These are phyloP conservation scores for Tilletia walkeri DNA, from an alignment of 1,284 basidiomycete genomes.

Conservation along the genomic window DNA sequence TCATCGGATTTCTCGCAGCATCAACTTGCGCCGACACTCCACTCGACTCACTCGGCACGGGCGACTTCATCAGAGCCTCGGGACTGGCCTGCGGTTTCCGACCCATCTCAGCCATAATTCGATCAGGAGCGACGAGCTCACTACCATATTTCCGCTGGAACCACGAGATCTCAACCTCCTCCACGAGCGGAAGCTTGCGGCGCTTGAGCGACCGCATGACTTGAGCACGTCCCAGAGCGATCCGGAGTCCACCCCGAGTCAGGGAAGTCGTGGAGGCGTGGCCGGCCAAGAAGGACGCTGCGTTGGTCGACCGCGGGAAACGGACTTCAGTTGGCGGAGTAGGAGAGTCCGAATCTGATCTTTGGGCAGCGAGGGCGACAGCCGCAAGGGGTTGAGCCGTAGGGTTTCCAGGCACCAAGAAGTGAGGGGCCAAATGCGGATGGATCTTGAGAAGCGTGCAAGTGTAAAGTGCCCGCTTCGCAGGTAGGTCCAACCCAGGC, in stretches of 20 bases:
- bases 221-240: constrained; percentile 34
- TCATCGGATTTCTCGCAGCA: constrained; percentile 15
- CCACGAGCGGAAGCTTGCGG: constrained; percentile 25
- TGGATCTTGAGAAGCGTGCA: constrained; percentile 49
- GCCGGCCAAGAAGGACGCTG: constrained; percentile 20
- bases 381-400: constrained; percentile 11
- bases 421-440: constrained; percentile 31
- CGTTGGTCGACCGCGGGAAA: constrained; percentile 44
- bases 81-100: constrained; percentile 33
- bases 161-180: constrained; percentile 47
- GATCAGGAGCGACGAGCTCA: constrained; percentile 31
- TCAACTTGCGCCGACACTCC: neutral
- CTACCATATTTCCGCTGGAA: constrained; percentile 42
- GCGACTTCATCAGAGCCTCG: constrained; percentile 41
- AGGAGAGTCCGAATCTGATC: neutral
- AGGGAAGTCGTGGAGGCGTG: constrained; percentile 30
- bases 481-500: constrained; percentile 34
- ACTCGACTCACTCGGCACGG: constrained; percentile 22
- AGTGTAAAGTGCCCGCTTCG: constrained; percentile 43
- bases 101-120: constrained; percentile 28
- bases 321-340: constrained; percentile 26
- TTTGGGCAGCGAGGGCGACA: constrained; percentile 11
- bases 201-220: constrained; percentile 38
- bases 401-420: constrained; percentile 2
- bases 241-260: constrained; percentile 27